These are phyloP conservation scores for Biscutella auriculata DNA, from an alignment of 441 rosid genomes.

Conservation along the genomic window DNA sequence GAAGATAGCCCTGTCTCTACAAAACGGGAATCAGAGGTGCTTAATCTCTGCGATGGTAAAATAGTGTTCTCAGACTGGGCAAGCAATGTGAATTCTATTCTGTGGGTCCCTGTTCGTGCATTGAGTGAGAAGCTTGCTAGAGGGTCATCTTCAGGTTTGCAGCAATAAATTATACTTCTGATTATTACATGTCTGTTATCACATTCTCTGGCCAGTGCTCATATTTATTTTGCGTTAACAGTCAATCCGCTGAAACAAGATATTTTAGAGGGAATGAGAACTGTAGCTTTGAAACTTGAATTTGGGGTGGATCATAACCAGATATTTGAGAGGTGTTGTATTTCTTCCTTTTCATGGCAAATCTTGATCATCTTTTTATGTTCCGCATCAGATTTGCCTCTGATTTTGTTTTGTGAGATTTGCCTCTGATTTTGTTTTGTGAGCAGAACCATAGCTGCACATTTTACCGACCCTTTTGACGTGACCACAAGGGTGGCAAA, in stretches of 20 bases:
- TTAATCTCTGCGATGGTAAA: slow-evolving; percentile 51
- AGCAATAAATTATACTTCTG: slow-evolving; percentile 7
- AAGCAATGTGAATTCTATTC: slow-evolving; percentile 51
- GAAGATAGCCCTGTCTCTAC: slow-evolving; percentile 25
- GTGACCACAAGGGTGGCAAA: slow-evolving; percentile 75
- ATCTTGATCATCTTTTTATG: slow-evolving; percentile 2
- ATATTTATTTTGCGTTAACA: slow-evolving; percentile 24
- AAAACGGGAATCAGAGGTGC: slow-evolving; percentile 40
- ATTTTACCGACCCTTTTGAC: slow-evolving; percentile 87
- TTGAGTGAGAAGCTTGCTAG: slow-evolving; percentile 63
- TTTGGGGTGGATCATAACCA: slow-evolving; percentile 89
- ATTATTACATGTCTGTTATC: slow-evolving; percentile 17
- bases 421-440: slow-evolving; percentile 14
- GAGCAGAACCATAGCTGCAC: slow-evolving; percentile 87
- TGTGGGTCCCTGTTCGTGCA: slow-evolving; percentile 89
- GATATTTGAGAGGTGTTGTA: slow-evolving; percentile 68
- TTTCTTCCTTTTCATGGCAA: slow-evolving; percentile 3
- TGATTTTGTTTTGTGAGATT: too few relatives aligned
- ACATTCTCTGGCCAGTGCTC: slow-evolving; percentile 11
- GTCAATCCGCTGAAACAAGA: slow-evolving; percentile 61
- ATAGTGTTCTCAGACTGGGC: slow-evolving; percentile 93
- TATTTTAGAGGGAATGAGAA: slow-evolving; percentile 94
- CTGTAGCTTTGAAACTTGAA: slow-evolving; percentile 89
- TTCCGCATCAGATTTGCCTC: not conserved
- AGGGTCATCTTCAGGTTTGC: slow-evolving; percentile 86